These are phyloP conservation scores for Blastocystis sp. DNA, from an alignment of 352 stramenopile species.

Conservation along the genomic window DNA sequence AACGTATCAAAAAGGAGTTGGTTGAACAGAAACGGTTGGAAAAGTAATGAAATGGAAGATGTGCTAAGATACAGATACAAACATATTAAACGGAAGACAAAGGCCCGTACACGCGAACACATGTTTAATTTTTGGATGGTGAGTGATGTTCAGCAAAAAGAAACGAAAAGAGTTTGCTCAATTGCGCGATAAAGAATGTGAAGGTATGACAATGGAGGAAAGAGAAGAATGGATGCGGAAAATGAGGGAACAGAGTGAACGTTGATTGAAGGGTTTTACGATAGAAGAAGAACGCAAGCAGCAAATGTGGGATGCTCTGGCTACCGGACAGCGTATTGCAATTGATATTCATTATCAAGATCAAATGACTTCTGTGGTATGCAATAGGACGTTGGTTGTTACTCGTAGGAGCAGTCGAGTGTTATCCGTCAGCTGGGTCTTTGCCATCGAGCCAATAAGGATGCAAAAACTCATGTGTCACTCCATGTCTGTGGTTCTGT, in stretches of 20 bases:
- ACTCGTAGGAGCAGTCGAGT: constrained; percentile 6
- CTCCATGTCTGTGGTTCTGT: constrained; percentile 15
- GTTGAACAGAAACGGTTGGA: neutral
- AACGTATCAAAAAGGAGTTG: neutral
- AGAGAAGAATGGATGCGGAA: constrained; percentile 1
- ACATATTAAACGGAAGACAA: neutral
- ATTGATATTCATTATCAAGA: constrained; percentile 38
- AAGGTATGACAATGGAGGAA: constrained; percentile 11
- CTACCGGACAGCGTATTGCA: neutral
- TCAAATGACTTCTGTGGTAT: neutral
- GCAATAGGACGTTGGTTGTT: neutral
- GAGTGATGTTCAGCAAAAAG: neutral
- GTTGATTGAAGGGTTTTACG: neutral
- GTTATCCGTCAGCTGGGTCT: constrained; percentile 18
- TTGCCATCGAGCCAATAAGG: constrained; percentile 19
- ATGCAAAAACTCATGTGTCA: neutral
- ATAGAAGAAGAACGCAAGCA: neutral
- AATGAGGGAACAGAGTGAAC: neutral
- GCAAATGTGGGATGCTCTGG: constrained; percentile 7
- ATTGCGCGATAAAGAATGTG: neutral
- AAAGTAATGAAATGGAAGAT: constrained; percentile 3
- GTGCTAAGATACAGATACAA: neutral
- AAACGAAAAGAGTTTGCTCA: constrained; percentile 19
- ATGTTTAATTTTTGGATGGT: neutral
- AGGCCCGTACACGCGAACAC: neutral